Evolutionary conservation across 306 rosid genomes (phyloP).

Genomic region (Cucurbita ficifolia): DNA sequence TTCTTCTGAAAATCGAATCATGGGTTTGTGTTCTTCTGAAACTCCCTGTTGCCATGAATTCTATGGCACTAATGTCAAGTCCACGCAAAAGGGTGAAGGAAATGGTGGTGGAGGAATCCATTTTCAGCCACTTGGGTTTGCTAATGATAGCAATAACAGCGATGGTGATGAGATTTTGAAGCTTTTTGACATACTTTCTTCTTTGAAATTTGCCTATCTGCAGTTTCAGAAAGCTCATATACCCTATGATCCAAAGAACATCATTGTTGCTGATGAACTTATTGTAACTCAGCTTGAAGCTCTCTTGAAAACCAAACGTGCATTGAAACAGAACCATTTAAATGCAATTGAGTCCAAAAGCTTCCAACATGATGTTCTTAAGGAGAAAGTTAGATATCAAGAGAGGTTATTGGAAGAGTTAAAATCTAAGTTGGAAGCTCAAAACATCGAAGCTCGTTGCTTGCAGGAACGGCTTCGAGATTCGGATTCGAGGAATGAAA

Average conservation of each 20-base stretch:
- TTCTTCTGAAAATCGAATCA: background rate
- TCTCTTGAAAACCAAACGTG: conserved; percentile 52
- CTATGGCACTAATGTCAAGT: background rate
- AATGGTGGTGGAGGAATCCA: background rate
- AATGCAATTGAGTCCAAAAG: conserved; percentile 12
- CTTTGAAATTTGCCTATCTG: conserved; percentile 59
- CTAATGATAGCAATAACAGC: background rate
- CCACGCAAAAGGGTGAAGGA: background rate
- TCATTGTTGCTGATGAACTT: conserved; percentile 50
- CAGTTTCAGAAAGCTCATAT: conserved; percentile 74
- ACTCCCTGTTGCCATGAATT: background rate
- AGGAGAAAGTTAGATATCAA: conserved; percentile 26
- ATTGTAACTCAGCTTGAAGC: conserved; percentile 54
- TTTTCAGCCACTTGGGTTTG: background rate
- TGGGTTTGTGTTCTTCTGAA: background rate
- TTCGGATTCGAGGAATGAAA: conserved; percentile 27
- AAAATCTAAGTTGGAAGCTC: conserved; percentile 29
- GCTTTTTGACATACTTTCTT: conserved; percentile 44
- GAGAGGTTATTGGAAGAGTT: conserved; percentile 38
- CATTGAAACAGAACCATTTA: conserved; percentile 24
- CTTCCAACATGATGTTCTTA: conserved; percentile 12
- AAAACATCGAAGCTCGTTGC: conserved; percentile 30
- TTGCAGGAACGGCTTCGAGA: conserved; percentile 21
- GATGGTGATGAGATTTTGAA: conserved; percentile 5
- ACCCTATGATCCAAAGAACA: conserved; percentile 56